A percentile compares a stretch with the other conserved stretches of the same genome.
Evolutionary conservation across 2,329 filamentous ascomycete genomes (phyloP).

Genomic region (Pseudocercospora eumusae): DNA sequence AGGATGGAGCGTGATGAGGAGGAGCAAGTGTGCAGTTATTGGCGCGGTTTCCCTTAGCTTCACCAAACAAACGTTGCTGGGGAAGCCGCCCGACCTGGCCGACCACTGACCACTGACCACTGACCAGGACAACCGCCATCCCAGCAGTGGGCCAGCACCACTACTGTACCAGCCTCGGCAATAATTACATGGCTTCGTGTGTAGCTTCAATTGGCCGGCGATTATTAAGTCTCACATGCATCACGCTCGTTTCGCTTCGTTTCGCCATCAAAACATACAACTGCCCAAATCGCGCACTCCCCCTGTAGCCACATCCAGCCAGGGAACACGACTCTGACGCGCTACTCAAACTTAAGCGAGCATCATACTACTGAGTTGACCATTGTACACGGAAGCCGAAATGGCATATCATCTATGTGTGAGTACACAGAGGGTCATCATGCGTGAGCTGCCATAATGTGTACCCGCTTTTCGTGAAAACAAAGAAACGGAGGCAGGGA

Average conservation of each 20-base stretch:
- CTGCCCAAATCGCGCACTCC: constrained; percentile 11
- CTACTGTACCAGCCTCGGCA: not conserved
- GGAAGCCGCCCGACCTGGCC: too few relatives aligned
- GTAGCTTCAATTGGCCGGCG: constrained; percentile 13
- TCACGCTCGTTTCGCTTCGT: constrained; percentile 14
- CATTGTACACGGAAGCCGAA: too few relatives aligned
- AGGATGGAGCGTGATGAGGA: not conserved
- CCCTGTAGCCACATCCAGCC: constrained; percentile 5
- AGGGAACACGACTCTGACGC: constrained; percentile 5
- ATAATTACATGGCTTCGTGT: constrained; percentile 11
- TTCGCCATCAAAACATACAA: constrained; percentile 20
- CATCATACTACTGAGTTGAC: not conserved
- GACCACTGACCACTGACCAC: too few relatives aligned
- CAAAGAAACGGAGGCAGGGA: not conserved
- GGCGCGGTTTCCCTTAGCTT: not conserved
- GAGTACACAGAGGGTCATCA: not conserved
- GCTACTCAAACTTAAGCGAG: constrained; percentile 8
- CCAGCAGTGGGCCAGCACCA: not conserved
- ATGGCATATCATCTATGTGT: not conserved
- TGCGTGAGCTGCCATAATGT: not conserved
- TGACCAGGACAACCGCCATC: not conserved
- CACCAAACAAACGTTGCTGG: constrained; percentile 1
- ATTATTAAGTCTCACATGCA: constrained; percentile 19
- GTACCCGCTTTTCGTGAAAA: not conserved
- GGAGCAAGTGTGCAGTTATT: not conserved